A percentile compares a stretch with the other conserved stretches of the same genome.
These are phyloP conservation scores for Hyaloperonospora arabidopsidis DNA, from an alignment of 352 stramenopile species.

Conservation along the genomic window DNA sequence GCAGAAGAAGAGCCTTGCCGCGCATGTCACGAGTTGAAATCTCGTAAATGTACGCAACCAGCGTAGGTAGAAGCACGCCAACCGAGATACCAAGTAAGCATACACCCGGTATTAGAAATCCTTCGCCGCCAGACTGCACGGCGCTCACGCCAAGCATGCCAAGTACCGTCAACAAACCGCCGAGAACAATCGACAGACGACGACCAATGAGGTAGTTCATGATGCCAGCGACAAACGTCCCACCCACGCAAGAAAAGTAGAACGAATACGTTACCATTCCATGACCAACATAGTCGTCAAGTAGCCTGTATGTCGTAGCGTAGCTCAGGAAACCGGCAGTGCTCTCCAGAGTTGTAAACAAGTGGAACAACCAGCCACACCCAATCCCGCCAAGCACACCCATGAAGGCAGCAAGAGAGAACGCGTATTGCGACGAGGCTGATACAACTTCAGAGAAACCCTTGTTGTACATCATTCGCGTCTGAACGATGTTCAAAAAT, in stretches of 20 bases:
- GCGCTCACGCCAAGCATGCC: slow-evolving; percentile 65
- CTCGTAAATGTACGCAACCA: slow-evolving; percentile 83
- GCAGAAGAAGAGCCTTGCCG: slow-evolving; percentile 65
- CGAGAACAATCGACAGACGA: slow-evolving; percentile 63
- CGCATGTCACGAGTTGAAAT: slow-evolving; percentile 81
- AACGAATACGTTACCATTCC: slow-evolving; percentile 66
- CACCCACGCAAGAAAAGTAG: slow-evolving; percentile 46
- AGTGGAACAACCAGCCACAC: slow-evolving; percentile 72
- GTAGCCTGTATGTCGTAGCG: slow-evolving; percentile 64
- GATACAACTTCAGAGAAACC: slow-evolving; percentile 81
- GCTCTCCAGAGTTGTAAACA: slow-evolving; percentile 68
- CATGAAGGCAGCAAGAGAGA: slow-evolving; percentile 75
- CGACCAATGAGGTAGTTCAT: slow-evolving; percentile 70
- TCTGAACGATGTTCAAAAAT: slow-evolving; percentile 85
- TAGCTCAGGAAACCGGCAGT: slow-evolving; percentile 74
- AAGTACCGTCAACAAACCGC: slow-evolving; percentile 55
- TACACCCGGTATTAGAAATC: slow-evolving; percentile 58
- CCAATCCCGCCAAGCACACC: slow-evolving; percentile 57
- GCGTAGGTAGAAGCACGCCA: slow-evolving; percentile 60
- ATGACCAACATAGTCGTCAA: slow-evolving; percentile 49
- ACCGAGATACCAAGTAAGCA: slow-evolving; percentile 47
- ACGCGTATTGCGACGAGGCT: slow-evolving; percentile 79
- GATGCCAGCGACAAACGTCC: slow-evolving; percentile 41
- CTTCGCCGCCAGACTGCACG: slow-evolving; percentile 42
- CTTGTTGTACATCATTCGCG: slow-evolving; percentile 89